A percentile compares a stretch with the other conserved stretches of the same genome.
Evolutionary conservation across 768 basidiomycete genomes (phyloP).

Genomic region (Lactifluus echinatus): DNA sequence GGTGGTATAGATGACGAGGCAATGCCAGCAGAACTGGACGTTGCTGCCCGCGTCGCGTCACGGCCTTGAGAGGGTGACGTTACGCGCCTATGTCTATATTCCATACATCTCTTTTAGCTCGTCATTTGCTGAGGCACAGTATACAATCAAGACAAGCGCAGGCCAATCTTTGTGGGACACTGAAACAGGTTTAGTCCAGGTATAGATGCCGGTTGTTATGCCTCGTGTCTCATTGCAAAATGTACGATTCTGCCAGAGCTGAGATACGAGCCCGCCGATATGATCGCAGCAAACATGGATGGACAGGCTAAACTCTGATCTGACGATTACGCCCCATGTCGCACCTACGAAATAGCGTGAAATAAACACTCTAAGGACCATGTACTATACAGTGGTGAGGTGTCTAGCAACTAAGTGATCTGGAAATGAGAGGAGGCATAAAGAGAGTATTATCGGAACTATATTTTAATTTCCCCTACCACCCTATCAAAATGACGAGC

Average conservation of each 20-base stretch:
- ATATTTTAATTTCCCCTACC: background rate
- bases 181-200: too few relatives aligned
- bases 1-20: slow-evolving; percentile 41
- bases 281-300: background rate
- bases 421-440: background rate
- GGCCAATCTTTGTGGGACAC: background rate
- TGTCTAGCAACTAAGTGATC: slow-evolving; percentile 9
- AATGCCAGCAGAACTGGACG: slow-evolving; percentile 48
- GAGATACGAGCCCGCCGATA: too few relatives aligned
- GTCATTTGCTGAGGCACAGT: background rate
- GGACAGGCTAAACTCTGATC: too few relatives aligned
- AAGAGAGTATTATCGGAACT: background rate
- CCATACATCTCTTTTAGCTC: background rate
- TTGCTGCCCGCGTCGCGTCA: slow-evolving; percentile 2
- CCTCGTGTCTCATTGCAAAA: too few relatives aligned
- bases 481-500: background rate
- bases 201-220: too few relatives aligned
- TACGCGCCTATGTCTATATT: background rate
- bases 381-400: background rate
- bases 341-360: background rate
- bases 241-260: too few relatives aligned
- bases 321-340: background rate
- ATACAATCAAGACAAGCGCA: background rate
- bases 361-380: background rate
- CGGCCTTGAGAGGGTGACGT: background rate